Base-by-base conservation (phyloP, 805 yeast genomes). In the Brettanomyces anomalus region DNA sequence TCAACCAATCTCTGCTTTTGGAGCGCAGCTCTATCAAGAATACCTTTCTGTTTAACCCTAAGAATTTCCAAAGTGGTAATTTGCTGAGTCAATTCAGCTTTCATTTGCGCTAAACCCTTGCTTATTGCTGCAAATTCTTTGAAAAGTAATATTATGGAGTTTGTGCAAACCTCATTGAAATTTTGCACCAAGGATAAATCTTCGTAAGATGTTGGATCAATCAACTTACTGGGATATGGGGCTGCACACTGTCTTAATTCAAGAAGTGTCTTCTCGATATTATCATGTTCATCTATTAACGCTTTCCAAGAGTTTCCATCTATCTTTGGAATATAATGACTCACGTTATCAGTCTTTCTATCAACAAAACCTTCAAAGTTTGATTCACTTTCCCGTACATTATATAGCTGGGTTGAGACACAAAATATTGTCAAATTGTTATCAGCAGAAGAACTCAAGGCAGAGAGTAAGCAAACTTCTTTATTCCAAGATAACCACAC, bases 1-100 rank as follows among this genome's bases (percentile, higher is more conserved):
- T 43, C 21, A 14, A 46, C 44, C 48, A 75, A 69, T 44, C 71
- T 67, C 5, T 49, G 50, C 13, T 48, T 16, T 4, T 55, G 47
- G 1, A 44, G 42, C 14, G 51, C 48, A 3, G 55, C 32, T 36
- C 55, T 46, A 21, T 46, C 48, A n/a, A 36, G 42, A 3, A 33
- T 41, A 14, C 49, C 39, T 15, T 49, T 46, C 3, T 49, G 47
- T 15, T 48, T 43, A 18, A 57, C 17, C 10, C 41, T 44, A 10
- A 52, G 18, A 13, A 36, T 33, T 18, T 53, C 46, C 21, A 50
- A 33, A 0, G 54, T 50, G 17, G 46, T 46, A 8, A 59, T 50
- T 40, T 61, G 65, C 19, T 53, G 46, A 44, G 49, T 46, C 31
- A 53, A 48, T 38, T 61, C 63, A 4, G 38, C 28, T 17, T 50